phyloP scores from a whole-genome alignment of 495 filamentous ascomycete species.

The Podospora comata region DNA sequence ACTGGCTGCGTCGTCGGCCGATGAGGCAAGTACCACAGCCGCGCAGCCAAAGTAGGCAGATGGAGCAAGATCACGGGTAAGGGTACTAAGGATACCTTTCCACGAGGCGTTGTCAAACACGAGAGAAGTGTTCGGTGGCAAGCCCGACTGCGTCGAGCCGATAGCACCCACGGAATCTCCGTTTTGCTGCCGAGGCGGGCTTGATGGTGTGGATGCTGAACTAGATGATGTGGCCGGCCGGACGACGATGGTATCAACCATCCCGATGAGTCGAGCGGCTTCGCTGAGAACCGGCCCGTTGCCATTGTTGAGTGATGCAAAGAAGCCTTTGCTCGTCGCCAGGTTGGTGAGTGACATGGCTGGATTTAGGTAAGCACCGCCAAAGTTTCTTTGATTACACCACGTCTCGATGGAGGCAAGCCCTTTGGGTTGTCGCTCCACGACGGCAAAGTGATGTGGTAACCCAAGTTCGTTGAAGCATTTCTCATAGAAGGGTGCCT shows the following conservation, averaged over 20 bases:
- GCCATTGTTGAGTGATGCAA: constrained; percentile 43
- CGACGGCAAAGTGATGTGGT: constrained; percentile 73
- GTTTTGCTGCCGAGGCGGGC: constrained; percentile 35
- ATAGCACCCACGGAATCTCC: constrained; percentile 25
- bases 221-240: constrained; percentile 37
- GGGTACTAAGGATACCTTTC: constrained; percentile 77
- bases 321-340: constrained; percentile 39
- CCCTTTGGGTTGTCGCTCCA: constrained; percentile 64
- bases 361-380: constrained; percentile 74
- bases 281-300: constrained; percentile 65
- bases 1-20: constrained; percentile 66
- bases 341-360: constrained; percentile 53
- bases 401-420: constrained; percentile 59
- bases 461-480: constrained; percentile 83
- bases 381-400: constrained; percentile 66
- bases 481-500: constrained; percentile 82
- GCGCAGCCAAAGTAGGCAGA: constrained; percentile 72
- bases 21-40: constrained; percentile 67
- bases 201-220: constrained; percentile 39
- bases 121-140: constrained; percentile 47
- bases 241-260: constrained; percentile 75
- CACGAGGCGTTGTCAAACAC: constrained; percentile 77
- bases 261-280: constrained; percentile 69
- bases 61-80: constrained; percentile 76
- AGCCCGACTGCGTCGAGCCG: constrained; percentile 24